These are phyloP conservation scores for Candida namnaoensis DNA, from an alignment of 805 yeast genomes.

Conservation along the genomic window DNA sequence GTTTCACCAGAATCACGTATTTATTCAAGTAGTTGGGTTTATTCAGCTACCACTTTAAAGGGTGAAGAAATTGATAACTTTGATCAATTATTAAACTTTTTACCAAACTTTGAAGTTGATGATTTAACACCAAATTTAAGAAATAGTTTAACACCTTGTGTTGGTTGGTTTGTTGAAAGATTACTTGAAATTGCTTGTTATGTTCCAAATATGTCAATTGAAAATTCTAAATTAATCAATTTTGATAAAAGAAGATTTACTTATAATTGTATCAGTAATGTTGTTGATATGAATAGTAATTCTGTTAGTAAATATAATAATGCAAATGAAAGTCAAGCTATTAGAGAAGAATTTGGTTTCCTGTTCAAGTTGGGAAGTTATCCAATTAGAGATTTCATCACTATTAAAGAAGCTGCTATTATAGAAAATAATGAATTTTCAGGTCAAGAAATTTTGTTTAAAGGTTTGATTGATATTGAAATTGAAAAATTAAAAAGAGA, in stretches of 20 bases:
- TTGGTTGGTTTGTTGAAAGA: constrained; percentile 86
- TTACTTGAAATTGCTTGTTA: constrained; percentile 66
- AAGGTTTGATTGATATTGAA: constrained; percentile 37
- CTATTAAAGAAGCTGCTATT: constrained; percentile 31
- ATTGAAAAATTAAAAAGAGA: constrained; percentile 46
- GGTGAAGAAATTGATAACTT: constrained; percentile 17
- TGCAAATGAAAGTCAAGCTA: constrained; percentile 21
- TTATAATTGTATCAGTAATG: constrained; percentile 50
- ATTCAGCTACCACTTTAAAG: constrained; percentile 26
- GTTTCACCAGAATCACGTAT: constrained; percentile 74
- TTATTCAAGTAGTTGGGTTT: constrained; percentile 62
- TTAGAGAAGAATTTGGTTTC: constrained; percentile 37
- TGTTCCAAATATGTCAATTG: constrained; percentile 71
- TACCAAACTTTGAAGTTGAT: constrained; percentile 25
- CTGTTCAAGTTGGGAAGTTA: constrained; percentile 30
- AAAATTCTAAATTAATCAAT: constrained; percentile 58
- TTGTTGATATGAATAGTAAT: constrained; percentile 32
- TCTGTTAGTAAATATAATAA: constrained; percentile 3
- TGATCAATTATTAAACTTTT: constrained; percentile 21
- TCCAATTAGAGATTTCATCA: constrained; percentile 25
- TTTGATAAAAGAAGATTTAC: constrained; percentile 78
- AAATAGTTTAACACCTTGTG: constrained; percentile 65
- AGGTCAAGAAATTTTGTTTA: constrained; percentile 33
- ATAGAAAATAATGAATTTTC: constrained; percentile 32
- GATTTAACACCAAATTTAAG: constrained; percentile 18